These are phyloP conservation scores for Fomitopsis palustris DNA, from an alignment of 1,284 basidiomycete genomes.

Conservation along the genomic window DNA sequence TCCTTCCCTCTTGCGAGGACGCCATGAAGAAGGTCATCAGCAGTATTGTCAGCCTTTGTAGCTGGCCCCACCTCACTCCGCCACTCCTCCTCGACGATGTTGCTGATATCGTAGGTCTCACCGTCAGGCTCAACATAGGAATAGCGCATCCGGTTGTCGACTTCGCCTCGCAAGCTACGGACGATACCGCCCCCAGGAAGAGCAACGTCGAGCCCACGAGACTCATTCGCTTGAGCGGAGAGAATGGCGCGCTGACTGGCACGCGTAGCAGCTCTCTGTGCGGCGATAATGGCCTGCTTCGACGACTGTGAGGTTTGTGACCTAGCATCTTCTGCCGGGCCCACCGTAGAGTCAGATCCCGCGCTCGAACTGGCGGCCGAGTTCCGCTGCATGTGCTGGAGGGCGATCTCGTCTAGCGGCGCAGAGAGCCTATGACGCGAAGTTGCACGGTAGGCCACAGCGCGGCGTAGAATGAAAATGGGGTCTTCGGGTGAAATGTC, in stretches of 20 bases:
- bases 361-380: conserved; percentile 47
- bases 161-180: conserved; percentile 75
- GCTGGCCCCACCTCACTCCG: conserved; percentile 37
- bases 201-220: conserved; percentile 84
- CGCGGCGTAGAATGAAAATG: conserved; percentile 82
- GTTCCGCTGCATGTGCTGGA: conserved; percentile 67
- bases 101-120: conserved; percentile 85
- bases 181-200: conserved; percentile 81
- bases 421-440: conserved; percentile 65
- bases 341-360: conserved; percentile 38
- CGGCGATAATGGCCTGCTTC: conserved; percentile 88
- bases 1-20: conserved; percentile 55
- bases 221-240: conserved; percentile 78
- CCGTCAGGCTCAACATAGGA: conserved; percentile 88
- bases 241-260: conserved; percentile 87
- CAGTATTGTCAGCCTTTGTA: conserved; percentile 30
- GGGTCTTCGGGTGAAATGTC: conserved; percentile 85
- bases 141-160: conserved; percentile 77
- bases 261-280: conserved; percentile 79
- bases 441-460: conserved; percentile 64
- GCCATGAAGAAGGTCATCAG: conserved; percentile 62
- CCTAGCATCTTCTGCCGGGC: conserved; percentile 35
- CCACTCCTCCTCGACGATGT: conserved; percentile 88
- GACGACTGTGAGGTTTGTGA: conserved; percentile 43
- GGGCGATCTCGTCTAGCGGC: conserved; percentile 73